A percentile compares a stretch with the other conserved stretches of the same genome.
These are phyloP conservation scores for Spongospora subterranea DNA, from an alignment of 208 protist genomes.

Conservation along the genomic window DNA sequence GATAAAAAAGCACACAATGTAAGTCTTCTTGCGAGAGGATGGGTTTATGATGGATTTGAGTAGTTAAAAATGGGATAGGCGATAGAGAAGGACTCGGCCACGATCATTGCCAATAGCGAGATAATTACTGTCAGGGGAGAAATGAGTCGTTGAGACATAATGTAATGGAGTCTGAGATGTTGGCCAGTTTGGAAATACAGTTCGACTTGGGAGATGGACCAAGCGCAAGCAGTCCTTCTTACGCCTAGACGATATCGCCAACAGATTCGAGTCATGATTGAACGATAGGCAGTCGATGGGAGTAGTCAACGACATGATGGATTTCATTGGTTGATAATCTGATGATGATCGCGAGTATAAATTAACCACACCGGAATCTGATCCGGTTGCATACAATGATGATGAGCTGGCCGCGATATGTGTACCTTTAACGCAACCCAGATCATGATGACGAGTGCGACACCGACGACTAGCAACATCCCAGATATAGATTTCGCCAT, in stretches of 20 bases:
- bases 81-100: constrained; percentile 16
- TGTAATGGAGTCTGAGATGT: constrained; percentile 50
- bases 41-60: too few species aligned
- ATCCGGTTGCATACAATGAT: background rate
- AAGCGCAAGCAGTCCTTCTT: constrained; percentile 64
- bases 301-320: constrained; percentile 70
- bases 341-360: background rate
- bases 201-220: constrained; percentile 33
- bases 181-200: constrained; percentile 40
- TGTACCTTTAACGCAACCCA: constrained; percentile 13
- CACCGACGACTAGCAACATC: constrained; percentile 18
- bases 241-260: constrained; percentile 57
- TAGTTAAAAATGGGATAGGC: background rate
- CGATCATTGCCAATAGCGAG: constrained; percentile 57
- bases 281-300: constrained; percentile 61
- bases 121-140: constrained; percentile 37
- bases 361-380: background rate
- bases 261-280: constrained; percentile 64
- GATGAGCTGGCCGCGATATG: background rate
- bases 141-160: constrained; percentile 1
- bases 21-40: too few species aligned
- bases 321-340: constrained; percentile 56
- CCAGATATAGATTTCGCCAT: constrained; percentile 56
- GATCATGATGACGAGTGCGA: background rate
- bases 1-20: too few species aligned